Percentiles rank a stretch among this genome's conserved stretches.
These are phyloP conservation scores for Dryadomyces quercus-mongolicae DNA, from an alignment of 2,329 filamentous ascomycete genomes.

Conservation along the genomic window DNA sequence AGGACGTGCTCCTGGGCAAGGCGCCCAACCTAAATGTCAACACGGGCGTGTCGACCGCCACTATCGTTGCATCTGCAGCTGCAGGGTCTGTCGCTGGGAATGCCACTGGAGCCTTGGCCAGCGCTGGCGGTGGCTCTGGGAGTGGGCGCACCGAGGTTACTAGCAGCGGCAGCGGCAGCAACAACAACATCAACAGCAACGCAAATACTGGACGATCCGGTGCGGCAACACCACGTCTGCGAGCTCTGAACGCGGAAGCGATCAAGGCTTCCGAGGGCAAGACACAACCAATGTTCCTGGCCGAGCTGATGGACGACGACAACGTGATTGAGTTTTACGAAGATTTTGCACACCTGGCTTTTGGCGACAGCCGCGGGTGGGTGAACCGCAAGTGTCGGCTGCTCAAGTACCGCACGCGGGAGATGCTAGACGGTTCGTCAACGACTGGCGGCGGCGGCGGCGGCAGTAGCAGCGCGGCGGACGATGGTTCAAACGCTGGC, in stretches of 20 bases:
- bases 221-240: conserved; percentile 39
- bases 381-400: conserved; percentile 76
- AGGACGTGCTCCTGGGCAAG: conserved; percentile 77
- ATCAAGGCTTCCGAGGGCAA: conserved; percentile 31
- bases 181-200: conserved; percentile 39
- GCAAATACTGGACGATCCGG: conserved; percentile 47
- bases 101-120: neutral
- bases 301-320: conserved; percentile 86
- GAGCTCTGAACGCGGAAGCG: conserved; percentile 20
- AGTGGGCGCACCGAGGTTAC: neutral
- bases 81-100: neutral
- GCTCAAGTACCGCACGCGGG: conserved; percentile 77
- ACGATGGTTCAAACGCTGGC: neutral
- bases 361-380: conserved; percentile 77
- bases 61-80: neutral
- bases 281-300: conserved; percentile 73
- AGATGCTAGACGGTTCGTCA: conserved; percentile 30
- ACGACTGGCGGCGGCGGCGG: conserved; percentile 8
- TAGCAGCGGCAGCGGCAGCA: neutral
- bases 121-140: neutral
- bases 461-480: conserved; percentile 1
- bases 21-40: conserved; percentile 83
- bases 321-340: conserved; percentile 92
- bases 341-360: conserved; percentile 84
- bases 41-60: conserved; percentile 31